Base-by-base conservation (phyloP, 2,329 filamentous ascomycete genomes). In the Arthrocladium fulminans region DNA sequence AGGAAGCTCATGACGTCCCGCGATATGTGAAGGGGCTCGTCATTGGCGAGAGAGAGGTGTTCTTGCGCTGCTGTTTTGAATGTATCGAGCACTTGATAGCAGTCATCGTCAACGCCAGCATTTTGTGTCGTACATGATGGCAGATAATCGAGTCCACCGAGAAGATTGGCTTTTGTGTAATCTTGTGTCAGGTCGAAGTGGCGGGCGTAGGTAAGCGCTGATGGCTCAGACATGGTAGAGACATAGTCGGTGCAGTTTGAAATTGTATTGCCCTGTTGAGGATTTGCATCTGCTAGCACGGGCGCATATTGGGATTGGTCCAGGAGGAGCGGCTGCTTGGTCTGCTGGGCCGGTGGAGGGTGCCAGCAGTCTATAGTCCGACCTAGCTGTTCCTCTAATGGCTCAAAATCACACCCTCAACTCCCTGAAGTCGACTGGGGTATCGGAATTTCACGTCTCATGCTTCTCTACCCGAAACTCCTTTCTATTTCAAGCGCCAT, bases 161-260 rank as follows among this genome's bases (percentile, higher is more conserved):
- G 41, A 20, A 37, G 27, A 40, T 24, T 44, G 15, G 23, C 20
- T 3, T 35, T 19, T n/a, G 6, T 13, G 41, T 67, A 67, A 49
- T 71, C 60, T 44, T 49, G 59, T 25, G 65, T 67, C 19, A 75
- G 61, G 2, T 65, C 65, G 49, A 73, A 60, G 42, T 65, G 68
- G 20, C 71, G 66, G 17, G 73, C 72, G 53, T 75, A 76, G 15
- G 73, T 67, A 6, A 74, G 59, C 5, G 70, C 54, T 17, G 65
- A 65, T 13, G 61, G 61, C n/a, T 67, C 64, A 19, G 57, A 55
- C 52, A 59, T 47, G 8, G 32, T 35, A 7, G 7, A 35, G 13
- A n/a, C 4, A 35, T 35, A 29, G 7, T 29, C 7, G 27, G 13
- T 13, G 7, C 13, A 29, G 27, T 7, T 7, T 29, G 27, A 29